phyloP scores from a whole-genome alignment of 805 yeast genomes.

The Ogataea ganodermae region DNA sequence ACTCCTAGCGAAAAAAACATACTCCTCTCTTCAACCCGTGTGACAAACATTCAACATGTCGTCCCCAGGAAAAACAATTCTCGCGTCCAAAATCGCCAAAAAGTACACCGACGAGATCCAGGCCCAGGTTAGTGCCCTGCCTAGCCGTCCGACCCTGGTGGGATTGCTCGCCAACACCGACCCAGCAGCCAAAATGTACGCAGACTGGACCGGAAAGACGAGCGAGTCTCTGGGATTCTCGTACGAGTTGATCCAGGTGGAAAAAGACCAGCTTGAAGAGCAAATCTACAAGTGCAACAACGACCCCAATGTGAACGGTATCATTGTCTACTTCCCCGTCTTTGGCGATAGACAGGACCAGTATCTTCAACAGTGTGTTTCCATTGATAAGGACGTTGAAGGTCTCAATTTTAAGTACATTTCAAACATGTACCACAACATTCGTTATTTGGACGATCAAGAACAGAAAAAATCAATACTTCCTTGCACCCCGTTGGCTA shows the following conservation, averaged over 20 bases:
- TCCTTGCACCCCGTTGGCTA: slow-evolving; percentile 96
- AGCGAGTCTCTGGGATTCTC: slow-evolving; percentile 82
- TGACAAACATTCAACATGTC: slow-evolving; percentile 9
- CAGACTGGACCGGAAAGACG: slow-evolving; percentile 94
- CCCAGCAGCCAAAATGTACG: slow-evolving; percentile 95
- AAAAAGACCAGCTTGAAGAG: slow-evolving; percentile 82
- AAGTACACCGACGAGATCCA: slow-evolving; percentile 73
- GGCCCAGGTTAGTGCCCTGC: slow-evolving; percentile 52
- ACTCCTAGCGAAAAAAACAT: background rate
- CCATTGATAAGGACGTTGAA: slow-evolving; percentile 93
- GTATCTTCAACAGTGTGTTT: slow-evolving; percentile 89
- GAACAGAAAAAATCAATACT: slow-evolving; percentile 76
- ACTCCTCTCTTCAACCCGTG: background rate
- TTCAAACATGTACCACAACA: slow-evolving; percentile 93
- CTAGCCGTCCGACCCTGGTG: slow-evolving; percentile 70
- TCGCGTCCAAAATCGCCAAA: slow-evolving; percentile 88
- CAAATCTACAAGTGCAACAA: slow-evolving; percentile 79
- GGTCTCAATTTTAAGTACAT: slow-evolving; percentile 89
- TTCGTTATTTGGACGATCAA: slow-evolving; percentile 73
- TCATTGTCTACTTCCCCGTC: slow-evolving; percentile 97
- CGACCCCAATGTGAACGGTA: slow-evolving; percentile 79
- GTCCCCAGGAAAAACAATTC: slow-evolving; percentile 71
- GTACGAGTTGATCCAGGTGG: slow-evolving; percentile 72
- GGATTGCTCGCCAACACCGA: slow-evolving; percentile 92
- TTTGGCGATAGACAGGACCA: slow-evolving; percentile 95